Evolutionary conservation across 2,329 filamentous ascomycete species (phyloP).

Genomic region (Paracoccidioides lutzii): DNA sequence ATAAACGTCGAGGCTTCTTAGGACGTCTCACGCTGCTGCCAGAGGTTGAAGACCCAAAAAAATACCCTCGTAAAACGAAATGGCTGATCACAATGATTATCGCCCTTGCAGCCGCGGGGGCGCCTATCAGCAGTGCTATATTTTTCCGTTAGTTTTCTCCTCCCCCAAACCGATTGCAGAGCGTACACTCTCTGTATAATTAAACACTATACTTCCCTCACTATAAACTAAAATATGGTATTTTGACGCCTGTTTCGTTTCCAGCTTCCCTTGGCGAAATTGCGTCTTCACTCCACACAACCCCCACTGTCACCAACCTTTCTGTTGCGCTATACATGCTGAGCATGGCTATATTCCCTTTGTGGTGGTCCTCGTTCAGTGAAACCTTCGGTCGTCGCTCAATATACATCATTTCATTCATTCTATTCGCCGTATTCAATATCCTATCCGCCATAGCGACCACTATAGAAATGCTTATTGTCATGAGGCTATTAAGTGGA

Average conservation of each 20-base stretch:
- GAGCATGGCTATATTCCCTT: conserved; percentile 66
- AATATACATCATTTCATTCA: conserved; percentile 67
- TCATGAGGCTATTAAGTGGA: conserved; percentile 60
- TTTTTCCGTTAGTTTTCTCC: conserved; percentile 54
- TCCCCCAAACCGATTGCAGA: neutral
- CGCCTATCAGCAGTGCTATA: conserved; percentile 73
- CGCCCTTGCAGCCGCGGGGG: conserved; percentile 61
- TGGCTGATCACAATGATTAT: conserved; percentile 74
- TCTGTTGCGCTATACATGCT: conserved; percentile 73
- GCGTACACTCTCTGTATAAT: no score
- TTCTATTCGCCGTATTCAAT: conserved; percentile 58
- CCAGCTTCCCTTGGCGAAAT: conserved; percentile 57
- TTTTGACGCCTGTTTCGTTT: conserved; percentile 1
- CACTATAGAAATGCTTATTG: conserved; percentile 62
- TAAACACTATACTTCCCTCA: no score
- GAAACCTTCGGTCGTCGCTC: conserved; percentile 57
- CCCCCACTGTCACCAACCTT: conserved; percentile 57
- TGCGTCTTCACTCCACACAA: conserved; percentile 47
- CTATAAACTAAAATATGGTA: no score
- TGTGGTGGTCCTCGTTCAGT: conserved; percentile 79
- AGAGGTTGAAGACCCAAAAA: conserved; percentile 63
- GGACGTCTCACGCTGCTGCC: conserved; percentile 58
- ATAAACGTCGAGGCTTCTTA: conserved; percentile 57
- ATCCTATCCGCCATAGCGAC: conserved; percentile 55
- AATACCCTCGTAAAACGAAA: conserved; percentile 62